Conservation (phyloP, 176 grass and related monocot species). For the Puya raimondii region DNA sequence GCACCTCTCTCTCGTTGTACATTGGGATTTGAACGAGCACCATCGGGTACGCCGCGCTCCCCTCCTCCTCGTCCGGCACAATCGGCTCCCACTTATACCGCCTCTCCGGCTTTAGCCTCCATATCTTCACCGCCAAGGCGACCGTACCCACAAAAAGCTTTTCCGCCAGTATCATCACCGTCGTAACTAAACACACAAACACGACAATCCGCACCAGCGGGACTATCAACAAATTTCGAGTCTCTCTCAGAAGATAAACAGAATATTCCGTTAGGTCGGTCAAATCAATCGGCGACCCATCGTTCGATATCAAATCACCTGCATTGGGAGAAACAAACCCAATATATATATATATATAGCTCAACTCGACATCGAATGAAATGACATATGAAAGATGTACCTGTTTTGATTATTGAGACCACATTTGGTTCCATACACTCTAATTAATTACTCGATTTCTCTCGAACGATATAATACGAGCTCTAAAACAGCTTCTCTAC, state of each 20-base stretch:
- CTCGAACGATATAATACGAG: too few relatives aligned
- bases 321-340: too few relatives aligned
- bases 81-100: conserved; percentile 15
- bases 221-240: not conserved
- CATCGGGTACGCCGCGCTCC: conserved; percentile 33
- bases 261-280: not conserved
- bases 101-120: conserved; percentile 2
- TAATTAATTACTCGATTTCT: too few relatives aligned
- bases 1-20: conserved; percentile 95
- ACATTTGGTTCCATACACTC: too few relatives aligned
- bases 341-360: too few relatives aligned
- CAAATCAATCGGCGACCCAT: not conserved
- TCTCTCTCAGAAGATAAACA: not conserved
- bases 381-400: too few relatives aligned
- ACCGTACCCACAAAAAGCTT: conserved; percentile 8
- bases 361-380: too few relatives aligned
- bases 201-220: not conserved
- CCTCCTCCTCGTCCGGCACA: conserved; percentile 5
- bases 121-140: conserved; percentile 5
- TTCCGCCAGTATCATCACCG: conserved; percentile 9
- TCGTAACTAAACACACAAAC: conserved; percentile 1
- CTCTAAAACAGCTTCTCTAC: too few relatives aligned
- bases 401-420: too few relatives aligned
- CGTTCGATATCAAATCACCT: too few relatives aligned
- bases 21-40: conserved; percentile 98